Base-by-base conservation (phyloP, 78 protist genomes). In the Polysphondylium violaceum region DNA sequence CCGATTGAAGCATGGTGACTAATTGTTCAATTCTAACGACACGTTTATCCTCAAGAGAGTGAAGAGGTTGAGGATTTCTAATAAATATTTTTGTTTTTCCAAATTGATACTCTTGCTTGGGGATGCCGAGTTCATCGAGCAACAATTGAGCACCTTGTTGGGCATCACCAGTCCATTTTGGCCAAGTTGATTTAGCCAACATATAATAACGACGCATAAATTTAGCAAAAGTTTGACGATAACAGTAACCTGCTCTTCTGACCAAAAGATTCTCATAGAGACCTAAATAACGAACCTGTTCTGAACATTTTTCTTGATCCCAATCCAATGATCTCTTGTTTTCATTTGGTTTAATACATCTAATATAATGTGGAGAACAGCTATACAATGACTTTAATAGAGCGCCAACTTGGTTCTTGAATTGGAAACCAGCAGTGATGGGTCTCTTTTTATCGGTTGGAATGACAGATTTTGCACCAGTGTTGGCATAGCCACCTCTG, bases 181-280 rank as follows among this genome's bases (percentile, higher is more conserved):
- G 96, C 95, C 95, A 96, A 17, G 96, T 95, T 21, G 21, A 44
- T 47, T 74, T 59, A 36, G 65, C 68, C 67, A 91, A 44, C 93
- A 83, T 93, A 83, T 93, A 92, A 93, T 77, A 97, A 19, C 97
- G 83, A 41, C 93, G 47, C 74, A 94, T 40, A 55, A 97, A 94
- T 72, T 93, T 95, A 25, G 87, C 93, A 51, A 87, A 97, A 16
- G 79, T 47, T 61, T 85, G 93, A 51, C 97, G 93, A 44, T 92
- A 96, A 27, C 98, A 96, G 76, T 69, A 97, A 2, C 98, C 98
- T 2, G 98, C 96, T n/a, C 98, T 75, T 12, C 98, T 25, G 7
- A 96, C 97, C 11, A 93, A 41, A 12, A 96, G 53, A 93, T 95
- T 95, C 76, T 96, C 97, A 35, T 87, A 75, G 60, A 97, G 87